Evolutionary conservation across 83 land plant species (phyloP).

Genomic region (Diphasiastrum complanatum): DNA sequence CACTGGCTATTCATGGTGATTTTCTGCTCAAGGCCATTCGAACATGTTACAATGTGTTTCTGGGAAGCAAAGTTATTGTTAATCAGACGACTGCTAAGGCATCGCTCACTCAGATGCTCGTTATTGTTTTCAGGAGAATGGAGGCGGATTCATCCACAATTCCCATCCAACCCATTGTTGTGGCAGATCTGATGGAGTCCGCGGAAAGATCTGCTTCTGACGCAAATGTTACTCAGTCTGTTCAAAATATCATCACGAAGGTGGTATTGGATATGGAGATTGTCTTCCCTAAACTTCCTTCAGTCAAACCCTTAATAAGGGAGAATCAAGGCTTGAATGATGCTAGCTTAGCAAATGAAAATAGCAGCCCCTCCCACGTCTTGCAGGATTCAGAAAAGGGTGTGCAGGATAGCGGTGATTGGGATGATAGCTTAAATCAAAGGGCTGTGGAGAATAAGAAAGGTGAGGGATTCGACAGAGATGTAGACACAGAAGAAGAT

Average conservation of each 20-base stretch:
- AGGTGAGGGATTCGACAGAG: conserved; percentile 71
- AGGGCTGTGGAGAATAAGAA: conserved; percentile 89
- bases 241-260: conserved; percentile 6
- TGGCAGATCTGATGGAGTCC: no score
- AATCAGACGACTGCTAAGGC: conserved; percentile 10
- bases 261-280: conserved; percentile 4
- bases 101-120: no score
- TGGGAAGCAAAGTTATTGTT: conserved; percentile 11
- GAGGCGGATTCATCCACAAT: conserved; percentile 9
- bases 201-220: conserved; percentile 1
- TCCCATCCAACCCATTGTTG: conserved; percentile 7
- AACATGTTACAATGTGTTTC: conserved; percentile 11
- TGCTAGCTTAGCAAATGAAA: conserved; percentile 66
- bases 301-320: conserved; percentile 35
- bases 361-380: conserved; percentile 69
- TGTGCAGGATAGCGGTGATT: conserved; percentile 92
- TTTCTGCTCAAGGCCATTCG: no score
- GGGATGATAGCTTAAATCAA: conserved; percentile 99
- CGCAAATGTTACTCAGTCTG: not conserved
- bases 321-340: conserved; percentile 96
- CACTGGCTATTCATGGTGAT: conserved; percentile 6
- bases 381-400: conserved; percentile 93
- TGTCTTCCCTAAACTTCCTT: conserved; percentile 21
- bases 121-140: conserved; percentile 1
- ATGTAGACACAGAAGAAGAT: conserved; percentile 80